These are phyloP conservation scores for Yamadazyma sp. DNA, from an alignment of 805 yeast genomes.

Conservation along the genomic window DNA sequence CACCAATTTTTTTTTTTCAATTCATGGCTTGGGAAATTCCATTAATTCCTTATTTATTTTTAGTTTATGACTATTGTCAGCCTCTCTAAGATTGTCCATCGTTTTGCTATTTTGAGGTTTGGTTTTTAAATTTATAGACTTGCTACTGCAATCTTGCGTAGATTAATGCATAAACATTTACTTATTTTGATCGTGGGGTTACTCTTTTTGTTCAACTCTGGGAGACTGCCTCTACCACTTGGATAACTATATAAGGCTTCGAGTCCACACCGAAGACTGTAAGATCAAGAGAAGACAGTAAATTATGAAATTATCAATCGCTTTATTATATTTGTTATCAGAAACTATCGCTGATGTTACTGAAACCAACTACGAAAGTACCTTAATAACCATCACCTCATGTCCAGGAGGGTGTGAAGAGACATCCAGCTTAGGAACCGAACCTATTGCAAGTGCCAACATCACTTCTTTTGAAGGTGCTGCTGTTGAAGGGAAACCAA, in stretches of 20 bases:
- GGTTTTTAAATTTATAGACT: too few species aligned
- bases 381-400: slow-evolving; percentile 24
- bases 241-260: too few species aligned
- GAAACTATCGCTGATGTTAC: slow-evolving; percentile 17
- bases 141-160: slow-evolving; percentile 3
- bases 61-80: too few species aligned
- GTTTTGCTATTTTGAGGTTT: too few species aligned
- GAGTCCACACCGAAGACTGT: too few species aligned
- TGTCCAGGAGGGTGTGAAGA: slow-evolving; percentile 16
- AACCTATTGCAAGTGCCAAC: slow-evolving; percentile 14
- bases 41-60: too few species aligned
- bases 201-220: not conserved
- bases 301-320: slow-evolving; percentile 8
- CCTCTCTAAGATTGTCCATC: too few species aligned
- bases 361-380: slow-evolving; percentile 17
- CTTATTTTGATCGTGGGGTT: not conserved
- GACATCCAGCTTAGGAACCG: slow-evolving; percentile 11
- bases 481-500: slow-evolving; percentile 8
- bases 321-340: slow-evolving; percentile 6
- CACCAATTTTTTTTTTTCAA: too few species aligned
- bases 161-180: slow-evolving; percentile 1
- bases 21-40: too few species aligned
- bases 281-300: too few species aligned
- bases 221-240: too few species aligned
- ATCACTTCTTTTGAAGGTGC: slow-evolving; percentile 9